These are phyloP conservation scores for Lizonia empirigonia DNA, from an alignment of 2,329 filamentous ascomycete genomes.

Conservation along the genomic window DNA sequence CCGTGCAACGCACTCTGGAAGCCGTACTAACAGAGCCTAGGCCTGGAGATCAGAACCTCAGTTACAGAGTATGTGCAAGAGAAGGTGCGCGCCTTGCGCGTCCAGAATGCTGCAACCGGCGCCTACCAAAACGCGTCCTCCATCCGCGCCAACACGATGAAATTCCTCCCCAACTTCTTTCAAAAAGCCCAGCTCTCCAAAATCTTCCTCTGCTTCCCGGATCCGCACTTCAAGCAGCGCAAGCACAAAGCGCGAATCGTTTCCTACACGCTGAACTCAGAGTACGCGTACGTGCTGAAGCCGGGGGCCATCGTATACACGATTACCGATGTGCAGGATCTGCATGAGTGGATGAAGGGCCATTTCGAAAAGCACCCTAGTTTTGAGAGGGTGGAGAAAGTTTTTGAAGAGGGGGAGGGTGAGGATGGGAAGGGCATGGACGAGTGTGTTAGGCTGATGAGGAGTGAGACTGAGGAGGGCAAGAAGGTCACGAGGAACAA, in stretches of 20 bases:
- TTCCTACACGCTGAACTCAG: constrained; percentile 82
- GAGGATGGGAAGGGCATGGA: constrained; percentile 71
- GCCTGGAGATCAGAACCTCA: constrained; percentile 89
- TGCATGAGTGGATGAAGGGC: constrained; percentile 91
- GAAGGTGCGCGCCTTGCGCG: constrained; percentile 79
- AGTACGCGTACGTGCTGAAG: constrained; percentile 86
- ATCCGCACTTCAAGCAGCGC: constrained; percentile 95
- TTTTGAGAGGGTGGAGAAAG: constrained; percentile 71
- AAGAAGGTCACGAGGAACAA: constrained; percentile 95
- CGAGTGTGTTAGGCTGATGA: constrained; percentile 75
- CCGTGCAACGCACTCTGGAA: background rate
- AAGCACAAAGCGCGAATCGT: constrained; percentile 98
- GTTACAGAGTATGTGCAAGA: constrained; percentile 92
- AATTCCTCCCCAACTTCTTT: constrained; percentile 99
- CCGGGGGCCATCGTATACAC: constrained; percentile 91
- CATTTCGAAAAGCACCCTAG: constrained; percentile 79
- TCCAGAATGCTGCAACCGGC: constrained; percentile 60
- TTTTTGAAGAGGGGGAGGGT: constrained; percentile 64
- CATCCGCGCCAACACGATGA: constrained; percentile 95
- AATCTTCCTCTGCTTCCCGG: constrained; percentile 97
- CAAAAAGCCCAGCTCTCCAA: constrained; percentile 77
- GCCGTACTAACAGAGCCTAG: constrained; percentile 51
- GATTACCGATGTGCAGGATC: constrained; percentile 94
- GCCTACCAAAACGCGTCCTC: constrained; percentile 87
- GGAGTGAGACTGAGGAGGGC: constrained; percentile 88